Evolutionary conservation across 768 basidiomycete genomes (phyloP).

Genomic region (Boletus patriciae): DNA sequence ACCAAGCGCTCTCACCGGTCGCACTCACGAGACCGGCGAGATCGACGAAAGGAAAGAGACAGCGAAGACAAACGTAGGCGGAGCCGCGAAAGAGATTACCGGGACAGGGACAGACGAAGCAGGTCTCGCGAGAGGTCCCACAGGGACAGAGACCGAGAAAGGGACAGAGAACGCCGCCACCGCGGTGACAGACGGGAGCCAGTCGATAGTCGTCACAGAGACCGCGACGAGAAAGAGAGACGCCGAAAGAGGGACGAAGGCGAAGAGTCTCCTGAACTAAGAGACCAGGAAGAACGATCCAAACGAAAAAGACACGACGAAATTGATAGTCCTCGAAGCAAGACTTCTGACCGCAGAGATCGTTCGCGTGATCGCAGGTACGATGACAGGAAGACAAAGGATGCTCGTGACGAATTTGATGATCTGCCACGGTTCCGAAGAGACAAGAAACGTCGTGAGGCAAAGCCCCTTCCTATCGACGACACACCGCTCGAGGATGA

Average conservation of each 20-base stretch:
- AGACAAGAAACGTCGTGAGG: conserved; percentile 44
- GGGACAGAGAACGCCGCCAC: conserved; percentile 43
- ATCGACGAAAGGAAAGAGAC: conserved; percentile 47
- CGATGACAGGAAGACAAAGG: conserved; percentile 47
- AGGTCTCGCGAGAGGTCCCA: conserved; percentile 53
- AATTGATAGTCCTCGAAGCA: conserved; percentile 49
- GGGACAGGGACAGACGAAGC: conserved; percentile 47
- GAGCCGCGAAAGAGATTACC: conserved; percentile 55
- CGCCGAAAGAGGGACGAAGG: conserved; percentile 71
- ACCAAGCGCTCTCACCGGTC: conserved; percentile 75
- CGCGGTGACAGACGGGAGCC: conserved; percentile 50
- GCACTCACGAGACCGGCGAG: conserved; percentile 54
- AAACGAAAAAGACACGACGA: conserved; percentile 70
- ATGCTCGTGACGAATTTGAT: conserved; percentile 61
- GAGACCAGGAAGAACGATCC: conserved; percentile 52
- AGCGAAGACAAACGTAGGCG: conserved; percentile 62
- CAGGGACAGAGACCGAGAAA: conserved; percentile 38
- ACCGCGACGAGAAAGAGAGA: conserved; percentile 50
- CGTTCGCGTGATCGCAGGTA: conserved; percentile 57
- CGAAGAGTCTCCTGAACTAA: conserved; percentile 45
- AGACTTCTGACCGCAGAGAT: conserved; percentile 44
- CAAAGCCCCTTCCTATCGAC: conserved; percentile 41
- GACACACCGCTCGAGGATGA: conserved; percentile 39
- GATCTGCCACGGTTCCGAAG: conserved; percentile 47
- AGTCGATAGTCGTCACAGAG: conserved; percentile 55